Percentiles rank a stretch among this genome's conserved stretches.
Conservation (phyloP, 2,329 filamentous ascomycete species). For the Colletotrichum falcatum region DNA sequence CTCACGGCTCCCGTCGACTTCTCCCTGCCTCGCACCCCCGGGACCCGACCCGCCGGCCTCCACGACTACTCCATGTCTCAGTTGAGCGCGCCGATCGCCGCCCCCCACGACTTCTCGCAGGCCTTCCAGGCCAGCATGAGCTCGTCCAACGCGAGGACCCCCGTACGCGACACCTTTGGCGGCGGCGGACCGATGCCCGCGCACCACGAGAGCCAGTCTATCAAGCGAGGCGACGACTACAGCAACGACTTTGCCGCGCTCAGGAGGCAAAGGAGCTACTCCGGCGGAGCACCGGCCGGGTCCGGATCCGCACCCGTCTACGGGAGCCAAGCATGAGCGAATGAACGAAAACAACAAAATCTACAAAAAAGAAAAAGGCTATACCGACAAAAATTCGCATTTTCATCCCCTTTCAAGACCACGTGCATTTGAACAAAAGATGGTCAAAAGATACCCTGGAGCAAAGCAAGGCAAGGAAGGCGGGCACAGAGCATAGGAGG, state of each 20-base stretch:
- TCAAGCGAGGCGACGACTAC: constrained; percentile 46
- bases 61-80: constrained; percentile 66
- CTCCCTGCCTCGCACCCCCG: constrained; percentile 58
- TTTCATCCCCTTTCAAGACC: constrained; percentile 1
- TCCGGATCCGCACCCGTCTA: constrained; percentile 41
- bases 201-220: constrained; percentile 40
- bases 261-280: constrained; percentile 56
- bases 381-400: not conserved
- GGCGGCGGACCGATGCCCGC: constrained; percentile 46
- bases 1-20: constrained; percentile 67
- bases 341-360: not conserved
- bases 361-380: not conserved
- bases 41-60: constrained; percentile 50
- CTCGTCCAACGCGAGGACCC: constrained; percentile 52
- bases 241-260: constrained; percentile 46
- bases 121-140: constrained; percentile 58
- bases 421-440: not conserved
- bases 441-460: constrained; percentile 17
- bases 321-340: constrained; percentile 41
- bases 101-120: constrained; percentile 64
- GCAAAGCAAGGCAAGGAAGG: constrained; percentile 10
- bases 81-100: constrained; percentile 66
- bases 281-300: constrained; percentile 30
- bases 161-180: constrained; percentile 60
- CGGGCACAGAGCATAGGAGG: not conserved